Base-by-base conservation (phyloP, 495 filamentous ascomycete genomes). In the Penicillium riverlandense region DNA sequence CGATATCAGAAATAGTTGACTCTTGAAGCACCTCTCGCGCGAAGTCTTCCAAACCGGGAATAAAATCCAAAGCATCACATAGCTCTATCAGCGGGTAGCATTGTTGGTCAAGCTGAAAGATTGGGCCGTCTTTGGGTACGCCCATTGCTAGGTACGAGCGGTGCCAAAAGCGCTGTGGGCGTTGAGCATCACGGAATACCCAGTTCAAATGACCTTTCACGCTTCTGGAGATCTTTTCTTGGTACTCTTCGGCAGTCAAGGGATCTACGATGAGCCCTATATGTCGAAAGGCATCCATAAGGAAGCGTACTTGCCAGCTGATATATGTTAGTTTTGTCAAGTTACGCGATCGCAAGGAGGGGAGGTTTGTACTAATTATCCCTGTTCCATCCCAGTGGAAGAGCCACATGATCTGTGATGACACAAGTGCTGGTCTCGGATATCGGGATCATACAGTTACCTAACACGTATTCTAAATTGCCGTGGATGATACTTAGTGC, bases 331-430 rank as follows among this genome's bases (percentile, higher is more conserved):
- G 15, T 16, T 16, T 16, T 4, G 15, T 16, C 15, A 16, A 16
- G 15, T 16, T 16, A 16, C 15, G n/a, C n/a, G n/a, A n/a, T 16
- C 15, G 1, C 15, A 4, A 4, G 15, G 15, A 16, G 15, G 15
- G 15, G 15, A 1, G 15, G 15, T 16, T 16, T 16, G n/a, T 29
- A 41, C 38, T 41, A 41, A 29, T 41, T 41, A n/a, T 41, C 38
- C 11, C 38, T 41, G 27, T 41, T 41, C 38, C 38, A 41, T n/a
- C 38, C 38, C 2, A 41, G 14, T 8, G 38, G 38, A 15, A 41
- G 38, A 14, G 38, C 38, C 11, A 41, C 27, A 41, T 41, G 38
- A n/a, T 41, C 38, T 12, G 38, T 41, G 7, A 41, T 41, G n/a
- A 41, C 38, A 15, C 38, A 41, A 8, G 29, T 32, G 29, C 38